Base-by-base conservation (phyloP, 495 filamentous ascomycete species). In the Penicillium manginii region DNA sequence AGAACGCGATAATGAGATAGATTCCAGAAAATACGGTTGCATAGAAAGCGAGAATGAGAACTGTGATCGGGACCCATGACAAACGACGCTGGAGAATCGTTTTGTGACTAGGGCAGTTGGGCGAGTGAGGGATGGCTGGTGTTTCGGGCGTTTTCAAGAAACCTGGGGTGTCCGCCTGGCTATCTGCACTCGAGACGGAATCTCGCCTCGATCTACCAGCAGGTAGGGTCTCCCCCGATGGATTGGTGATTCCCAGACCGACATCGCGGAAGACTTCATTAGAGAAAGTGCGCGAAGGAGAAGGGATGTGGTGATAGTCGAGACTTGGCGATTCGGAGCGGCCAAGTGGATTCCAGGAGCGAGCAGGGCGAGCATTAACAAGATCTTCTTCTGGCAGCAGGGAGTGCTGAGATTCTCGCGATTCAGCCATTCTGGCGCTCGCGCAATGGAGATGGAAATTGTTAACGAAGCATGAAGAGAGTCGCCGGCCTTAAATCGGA, bases 21-120 rank as follows among this genome's bases (percentile, higher is more conserved):
- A 91, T 58, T 0, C 83, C 85, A 2, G 88, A 90, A 29, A 89
- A 76, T 1, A 85, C 32, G 0, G 87, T 91, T 1, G 87, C 86
- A 63, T 88, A 91, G 14, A 91, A 52, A 6, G 86, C 85, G 3
- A 91, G 72, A 0, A 84, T 47, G 21, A 89, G 55, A 15, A 91
- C 73, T 0, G 81, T 76, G 0, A 86, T 59, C 3, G 83, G 82
- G 8, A 89, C 67, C 83, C 86, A 88, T 50, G 78, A 82, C 26
- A 72, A 63, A 10, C 83, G 78, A 10, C 69, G 59, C 29, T 75
- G 67, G 3, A 70, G 58, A n/a, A 76, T 64, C 0, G 50, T 49
- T 8, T 49, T 2, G 12, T 58, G 66, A 19, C 57, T 68, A 1
- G 71, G 66, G 23, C 71, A 73, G 23, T 59, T 58, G 12, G 51